Base-by-base conservation (phyloP, 2,329 filamentous ascomycete genomes). In the Fusarium temperatum region DNA sequence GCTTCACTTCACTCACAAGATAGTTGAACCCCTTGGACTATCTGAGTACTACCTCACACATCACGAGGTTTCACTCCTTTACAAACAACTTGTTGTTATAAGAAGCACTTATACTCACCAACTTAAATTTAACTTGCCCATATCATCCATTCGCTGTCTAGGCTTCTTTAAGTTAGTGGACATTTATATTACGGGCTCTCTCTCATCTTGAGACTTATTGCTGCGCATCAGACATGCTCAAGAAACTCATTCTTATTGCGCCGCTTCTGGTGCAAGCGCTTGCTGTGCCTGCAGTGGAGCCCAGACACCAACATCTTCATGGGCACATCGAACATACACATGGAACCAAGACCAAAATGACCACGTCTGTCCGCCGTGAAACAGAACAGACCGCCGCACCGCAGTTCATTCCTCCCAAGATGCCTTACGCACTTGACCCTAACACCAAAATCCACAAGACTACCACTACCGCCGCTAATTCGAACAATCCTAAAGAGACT, bases 241-340 rank as follows among this genome's bases (percentile, higher is more conserved):
- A 72, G 30, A 51, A 62, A 47, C 58, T 81, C 36, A 38, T 79
- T 36, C 51, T 72, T 8, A 60, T 68, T 24, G 72, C 75, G 48
- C 76, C 78, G 18, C 68, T 81, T 18, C 70, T 81, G 77, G 78
- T 75, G 36, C 71, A 75, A 51, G 76, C 64, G 12, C 35, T 76
- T 38, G 79, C 74, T 42, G 72, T 64, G 32, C 74, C 75, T 11
- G 66, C 74, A 48, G 75, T 76, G 28, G 67, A 71, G 60, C 59
- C 64, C 17, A 70, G 56, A 30, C 68, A 66, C 32, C 66, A 70
- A 48, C 65, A 77, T 50, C 65, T 70, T n/a, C 72, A 75, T 64
- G 65, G 66, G 8, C 50, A 72, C 30, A 63, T 73, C 24, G 68
- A 73, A 39, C 70, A 71, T 48, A 70, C 61, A 14, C 71, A 73